phyloP scores from a whole-genome alignment of 305 asterid species.

The Coffea humblotiana region DNA sequence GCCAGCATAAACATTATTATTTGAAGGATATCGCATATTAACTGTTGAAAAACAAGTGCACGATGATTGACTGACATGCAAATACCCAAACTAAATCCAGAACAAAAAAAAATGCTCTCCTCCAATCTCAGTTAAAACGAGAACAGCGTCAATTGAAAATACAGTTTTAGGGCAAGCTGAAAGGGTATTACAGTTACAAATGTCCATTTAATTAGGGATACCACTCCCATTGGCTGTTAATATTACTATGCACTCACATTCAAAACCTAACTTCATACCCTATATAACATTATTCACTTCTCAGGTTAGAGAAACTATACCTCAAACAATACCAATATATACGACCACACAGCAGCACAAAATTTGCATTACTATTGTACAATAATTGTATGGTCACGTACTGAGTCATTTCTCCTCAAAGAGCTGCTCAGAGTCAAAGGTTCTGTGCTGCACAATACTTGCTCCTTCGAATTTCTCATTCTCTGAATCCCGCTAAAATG shows the following conservation, averaged over 20 bases:
- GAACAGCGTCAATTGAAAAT: not conserved
- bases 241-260: not conserved
- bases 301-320: not conserved
- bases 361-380: not conserved
- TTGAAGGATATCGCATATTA: no score
- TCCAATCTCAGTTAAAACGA: no score
- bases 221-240: not conserved
- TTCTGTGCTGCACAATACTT: constrained; percentile 63
- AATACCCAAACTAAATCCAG: not conserved
- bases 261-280: not conserved
- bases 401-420: constrained; percentile 44
- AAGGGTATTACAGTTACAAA: not conserved
- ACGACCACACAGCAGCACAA: constrained; percentile 12
- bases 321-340: not conserved
- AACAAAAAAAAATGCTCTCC: not conserved
- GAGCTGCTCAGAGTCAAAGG: constrained; percentile 32
- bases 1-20: no score
- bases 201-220: not conserved
- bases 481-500: constrained; percentile 28
- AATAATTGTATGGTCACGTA: constrained; percentile 18
- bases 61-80: no score
- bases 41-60: no score
- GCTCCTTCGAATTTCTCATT: constrained; percentile 59
- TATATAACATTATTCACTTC: not conserved
- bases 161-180: not conserved